Percentiles rank a stretch among this genome's conserved stretches.
phyloP scores from a whole-genome alignment of 345 rosid genomes.

The Brassica carinata region DNA sequence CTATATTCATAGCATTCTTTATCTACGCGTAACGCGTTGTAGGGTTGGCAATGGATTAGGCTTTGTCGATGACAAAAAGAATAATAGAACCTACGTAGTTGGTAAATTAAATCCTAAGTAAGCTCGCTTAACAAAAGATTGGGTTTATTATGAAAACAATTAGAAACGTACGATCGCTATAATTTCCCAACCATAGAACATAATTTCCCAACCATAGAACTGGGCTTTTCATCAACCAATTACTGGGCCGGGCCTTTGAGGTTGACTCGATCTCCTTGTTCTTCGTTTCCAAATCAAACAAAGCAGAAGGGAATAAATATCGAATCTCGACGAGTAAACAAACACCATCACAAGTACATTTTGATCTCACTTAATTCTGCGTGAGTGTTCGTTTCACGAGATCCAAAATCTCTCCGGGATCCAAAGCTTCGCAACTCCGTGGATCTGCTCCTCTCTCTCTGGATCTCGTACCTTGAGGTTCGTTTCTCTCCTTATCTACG shows the following conservation, averaged over 20 bases:
- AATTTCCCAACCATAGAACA: neutral
- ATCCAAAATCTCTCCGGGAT: slow-evolving; percentile 33
- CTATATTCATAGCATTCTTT: no score
- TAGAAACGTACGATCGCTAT: neutral
- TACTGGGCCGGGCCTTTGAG: slow-evolving; percentile 17
- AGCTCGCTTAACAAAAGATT: neutral
- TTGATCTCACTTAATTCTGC: slow-evolving; percentile 2
- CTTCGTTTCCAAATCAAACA: neutral
- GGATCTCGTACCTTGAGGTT: slow-evolving; percentile 42
- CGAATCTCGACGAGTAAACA: slow-evolving; percentile 16
- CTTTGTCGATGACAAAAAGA: no score
- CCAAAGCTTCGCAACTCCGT: slow-evolving; percentile 11
- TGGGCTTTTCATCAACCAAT: slow-evolving; percentile 21
- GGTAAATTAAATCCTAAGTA: neutral
- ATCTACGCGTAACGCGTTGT: no score
- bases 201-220: neutral
- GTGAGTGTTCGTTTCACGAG: slow-evolving; percentile 22
- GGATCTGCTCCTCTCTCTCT: slow-evolving; percentile 31
- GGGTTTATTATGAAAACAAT: neutral
- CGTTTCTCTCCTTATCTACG: slow-evolving; percentile 12
- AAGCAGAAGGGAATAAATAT: neutral
- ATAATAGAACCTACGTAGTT: no score
- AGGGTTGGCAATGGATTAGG: no score
- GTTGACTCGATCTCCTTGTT: neutral
- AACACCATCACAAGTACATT: slow-evolving; percentile 4